Evolutionary conservation across 1,139 yeast genomes (phyloP), one percentile per base, ranked within the genome.

Genomic region (Zygosaccharomyces pseudobailii): DNA sequence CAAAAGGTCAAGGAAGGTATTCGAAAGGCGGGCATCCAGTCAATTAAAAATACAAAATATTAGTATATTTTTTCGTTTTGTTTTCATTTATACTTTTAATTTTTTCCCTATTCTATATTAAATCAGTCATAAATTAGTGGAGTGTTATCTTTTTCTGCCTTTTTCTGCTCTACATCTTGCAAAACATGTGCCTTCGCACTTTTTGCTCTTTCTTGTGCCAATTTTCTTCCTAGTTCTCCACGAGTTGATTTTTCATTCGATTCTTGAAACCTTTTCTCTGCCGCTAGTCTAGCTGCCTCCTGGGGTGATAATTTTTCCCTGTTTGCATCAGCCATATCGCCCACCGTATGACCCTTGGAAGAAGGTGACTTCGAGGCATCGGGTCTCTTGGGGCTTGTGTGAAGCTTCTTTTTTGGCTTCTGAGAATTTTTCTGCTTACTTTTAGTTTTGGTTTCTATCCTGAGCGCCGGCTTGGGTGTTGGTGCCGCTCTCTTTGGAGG

Each of bases 1-100:
- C 76, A 76, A 31, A 70, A 76, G 35, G 79, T 87, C 60, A 71
- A 83, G 8, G 79, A 76, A 47, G 92, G 87, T 1, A 70, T 84
- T 3, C 58, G 53, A 32, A 64, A 62, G 40, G 56, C 55, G 6
- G 58, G 60, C 32, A 44, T 51, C 10, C 61, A 61, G 42, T 53
- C 59, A 5, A 48, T 61, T 17, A 62, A 55, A 33, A 59, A 57
- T 43, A 56, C 50, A 23, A 63, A 62, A 40, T 60, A 54, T 49
- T 62, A 36, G 43, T 22, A 6, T 22, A 36, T 30, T 22, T 24
- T 24, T 24, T 24, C 6, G 9, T 24, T 24, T 6, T 24, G 6
- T 6, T 8, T 24, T 24, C 9, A 6, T 24, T 24, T 24, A 6
- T 30, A 4, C 3, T 5, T 30, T 30, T 30, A 4, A 10, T n/a